Evolutionary conservation across 768 basidiomycete genomes (phyloP), one percentile per base, ranked within the genome.

Genomic region (Suillus hirtellus): DNA sequence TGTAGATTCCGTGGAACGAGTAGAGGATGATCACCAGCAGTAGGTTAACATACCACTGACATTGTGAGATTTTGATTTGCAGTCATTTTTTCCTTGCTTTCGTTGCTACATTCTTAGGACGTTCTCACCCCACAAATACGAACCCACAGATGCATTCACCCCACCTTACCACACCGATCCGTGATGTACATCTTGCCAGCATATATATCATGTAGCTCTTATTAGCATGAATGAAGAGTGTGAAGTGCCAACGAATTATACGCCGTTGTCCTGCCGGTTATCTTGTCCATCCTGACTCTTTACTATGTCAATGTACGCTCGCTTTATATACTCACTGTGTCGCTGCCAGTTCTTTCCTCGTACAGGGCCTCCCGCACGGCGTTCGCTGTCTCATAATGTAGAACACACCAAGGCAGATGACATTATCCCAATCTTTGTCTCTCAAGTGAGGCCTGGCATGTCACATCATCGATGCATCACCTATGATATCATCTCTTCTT

Each of bases 1-100:
- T 66, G 92, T 95, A 27, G 93, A 95, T 73, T 93, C 92, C 15
- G 93, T 95, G 19, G 93, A 95, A 72, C 92, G 90, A 67, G 92
- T 95, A 44, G 52, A 53, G 2, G 93, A 93, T 34, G 87, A 88
- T 50, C 82, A 59, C 40, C 63, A 72, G 55, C 71, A 65, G 55
- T 52, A 53, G n/a, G 47, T 19, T n/a, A 15, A n/a, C n/a, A 80
- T 76, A 87, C 76, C 76, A 44, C 47, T 17, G 24, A 60, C 59
- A 37, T 52, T 31, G 54, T 37, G n/a, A 53, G 34, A 35, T 53
- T 31, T 53, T 53, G 17, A 19, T 12, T 64, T 62, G 38, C 62
- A 64, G 63, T 64, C 47, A 62, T 60, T 62, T 70, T 65, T 63
- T 62, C 64, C 52, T 35, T 53, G 52, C 52, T 53, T 53, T 53